A percentile compares a stretch with the other conserved stretches of the same genome.
Evolutionary conservation across 306 rosid species (phyloP).

Genomic region (Begonia loranthoides): DNA sequence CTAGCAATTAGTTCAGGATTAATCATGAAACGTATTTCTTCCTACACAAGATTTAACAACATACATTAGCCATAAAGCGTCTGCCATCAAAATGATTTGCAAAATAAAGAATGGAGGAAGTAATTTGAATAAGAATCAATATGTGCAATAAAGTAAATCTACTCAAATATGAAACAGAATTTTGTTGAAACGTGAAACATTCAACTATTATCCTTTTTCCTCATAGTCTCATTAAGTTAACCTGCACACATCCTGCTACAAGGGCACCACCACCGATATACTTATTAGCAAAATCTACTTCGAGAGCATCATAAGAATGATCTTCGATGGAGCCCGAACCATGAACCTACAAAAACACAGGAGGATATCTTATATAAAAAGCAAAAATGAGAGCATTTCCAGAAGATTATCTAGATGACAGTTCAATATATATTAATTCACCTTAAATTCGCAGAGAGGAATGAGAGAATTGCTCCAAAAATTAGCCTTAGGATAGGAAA

Average conservation of each 20-base stretch:
- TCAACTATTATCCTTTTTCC: background rate
- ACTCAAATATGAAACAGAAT: background rate
- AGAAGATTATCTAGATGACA: background rate
- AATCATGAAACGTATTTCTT: slow-evolving; percentile 92
- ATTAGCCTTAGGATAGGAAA: slow-evolving; percentile 41
- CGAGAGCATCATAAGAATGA: slow-evolving; percentile 56
- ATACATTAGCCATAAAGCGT: background rate
- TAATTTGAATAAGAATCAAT: background rate
- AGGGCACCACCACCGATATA: slow-evolving; percentile 94
- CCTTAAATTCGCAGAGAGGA: slow-evolving; percentile 78
- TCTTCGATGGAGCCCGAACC: slow-evolving; percentile 71
- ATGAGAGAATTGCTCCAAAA: slow-evolving; percentile 59
- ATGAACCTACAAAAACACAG: slow-evolving; percentile 35
- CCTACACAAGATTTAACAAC: slow-evolving; percentile 31
- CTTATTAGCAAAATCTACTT: slow-evolving; percentile 91
- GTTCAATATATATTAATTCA: slow-evolving; percentile 5
- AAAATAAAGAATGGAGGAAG: background rate
- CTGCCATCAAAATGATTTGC: background rate
- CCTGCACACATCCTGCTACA: slow-evolving; percentile 81
- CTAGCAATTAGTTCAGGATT: slow-evolving; percentile 78
- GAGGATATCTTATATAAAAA: background rate
- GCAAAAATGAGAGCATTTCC: background rate
- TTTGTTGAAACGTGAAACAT: background rate
- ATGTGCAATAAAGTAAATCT: background rate
- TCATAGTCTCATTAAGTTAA: slow-evolving; percentile 13